Conservation (phyloP, 345 rosid species). For the Aethionema arabicum region DNA sequence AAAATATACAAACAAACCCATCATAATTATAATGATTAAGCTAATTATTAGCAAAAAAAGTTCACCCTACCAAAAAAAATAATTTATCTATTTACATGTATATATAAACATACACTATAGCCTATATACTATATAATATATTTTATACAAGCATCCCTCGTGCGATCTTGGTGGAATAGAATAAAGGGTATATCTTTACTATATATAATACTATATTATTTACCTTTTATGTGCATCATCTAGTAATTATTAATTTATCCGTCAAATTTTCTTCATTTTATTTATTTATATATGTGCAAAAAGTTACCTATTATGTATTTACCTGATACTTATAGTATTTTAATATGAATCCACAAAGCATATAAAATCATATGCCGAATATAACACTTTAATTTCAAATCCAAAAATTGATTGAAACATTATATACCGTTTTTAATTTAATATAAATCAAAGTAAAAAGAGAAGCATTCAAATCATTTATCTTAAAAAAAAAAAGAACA, state of each 20-base stretch:
- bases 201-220: conserved; percentile 1
- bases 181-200: conserved; percentile 28
- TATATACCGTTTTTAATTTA: conserved; percentile 9
- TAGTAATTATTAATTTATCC: no score
- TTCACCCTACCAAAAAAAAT: conserved; percentile 38
- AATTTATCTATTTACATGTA: conserved; percentile 6
- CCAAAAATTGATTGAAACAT: no score
- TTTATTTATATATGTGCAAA: no score
- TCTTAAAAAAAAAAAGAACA: conserved; percentile 18
- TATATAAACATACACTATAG: no score
- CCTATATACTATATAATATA: conserved; percentile 25
- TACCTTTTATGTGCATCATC: neutral
- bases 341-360: no score
- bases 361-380: no score
- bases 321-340: no score
- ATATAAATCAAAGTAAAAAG: conserved; percentile 1
- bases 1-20: no score
- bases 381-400: no score
- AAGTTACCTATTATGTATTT: no score
- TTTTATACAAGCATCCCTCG: conserved; percentile 29
- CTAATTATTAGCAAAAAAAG: conserved; percentile 36
- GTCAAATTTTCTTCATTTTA: no score
- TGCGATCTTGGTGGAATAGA: conserved; percentile 26
- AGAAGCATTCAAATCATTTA: neutral
- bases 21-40: no score